Evolutionary conservation across 179 eudicot genomes (phyloP), one percentile per base, ranked within the genome.

Genomic region (Silene coronaria): DNA sequence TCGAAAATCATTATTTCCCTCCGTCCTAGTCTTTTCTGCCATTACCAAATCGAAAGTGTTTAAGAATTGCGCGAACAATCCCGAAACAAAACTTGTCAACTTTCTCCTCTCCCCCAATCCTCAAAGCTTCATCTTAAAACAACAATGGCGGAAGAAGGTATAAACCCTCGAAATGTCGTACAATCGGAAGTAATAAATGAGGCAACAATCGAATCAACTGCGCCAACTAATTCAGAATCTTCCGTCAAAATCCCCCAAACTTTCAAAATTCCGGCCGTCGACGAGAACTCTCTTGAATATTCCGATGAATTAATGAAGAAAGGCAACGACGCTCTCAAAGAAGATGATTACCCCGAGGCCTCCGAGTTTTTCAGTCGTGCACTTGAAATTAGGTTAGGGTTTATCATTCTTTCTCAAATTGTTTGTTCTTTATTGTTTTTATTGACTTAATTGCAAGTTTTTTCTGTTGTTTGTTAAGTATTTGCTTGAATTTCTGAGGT

Each of bases 311-410:
- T 91, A 79, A 86, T 82, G 88, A 89, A 78, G 72, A 88, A 76
- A 75, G 98, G 92, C 23, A 65, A 75, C 4, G 76, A 77, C 72
- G 91, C 93, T 0, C 75, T 83, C 9, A 90, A 87, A 74, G 93
- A 87, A 6, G 66, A 53, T n/a, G 96, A 91, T 78, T 94, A 76
- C 24, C 73, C 85, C 3, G 92, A 91, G 62, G 97, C 96, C 22
- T 70, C 91, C 38, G 98, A 94, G 13, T 87, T 92, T 71, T 94
- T 81, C 61, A 94, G 97, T 80, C 98, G 97, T 81, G 93, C 97
- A 81, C 91, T 94, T 30, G 98, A 94, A 81, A 90, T 94, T 81
- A 90, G 93, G 96, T 91, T 59, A 80, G 77, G 72, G 77, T 78
- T 83, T 75, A 19, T n/a, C 3, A 1, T 69, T 14, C 0, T 9